phyloP scores from a whole-genome alignment of 2,329 filamentous ascomycete genomes.

The Botrytis elliptica region DNA sequence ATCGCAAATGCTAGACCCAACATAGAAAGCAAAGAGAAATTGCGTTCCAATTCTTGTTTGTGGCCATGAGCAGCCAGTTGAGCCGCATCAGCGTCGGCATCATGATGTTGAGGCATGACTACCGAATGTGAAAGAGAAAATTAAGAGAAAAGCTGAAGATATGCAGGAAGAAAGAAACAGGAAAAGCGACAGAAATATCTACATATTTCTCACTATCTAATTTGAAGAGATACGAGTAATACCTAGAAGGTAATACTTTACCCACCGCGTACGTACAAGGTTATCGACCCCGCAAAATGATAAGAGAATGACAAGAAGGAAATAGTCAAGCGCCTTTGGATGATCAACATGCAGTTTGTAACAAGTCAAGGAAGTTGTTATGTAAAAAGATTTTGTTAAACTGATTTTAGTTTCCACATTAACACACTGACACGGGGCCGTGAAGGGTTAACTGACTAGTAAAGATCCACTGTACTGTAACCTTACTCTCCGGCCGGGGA shows the following conservation, averaged over 20 bases:
- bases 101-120: slow-evolving; percentile 7
- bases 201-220: neutral
- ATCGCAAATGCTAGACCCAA: slow-evolving; percentile 59
- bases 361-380: slow-evolving; percentile 2
- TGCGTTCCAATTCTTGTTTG: slow-evolving; percentile 51
- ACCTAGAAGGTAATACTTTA: neutral
- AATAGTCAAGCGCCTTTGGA: slow-evolving; percentile 8
- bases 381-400: slow-evolving; percentile 15
- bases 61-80: slow-evolving; percentile 54
- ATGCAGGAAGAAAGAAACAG: neutral
- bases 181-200: neutral
- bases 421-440: neutral
- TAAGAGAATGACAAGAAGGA: slow-evolving; percentile 18
- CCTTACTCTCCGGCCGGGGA: slow-evolving; percentile 9
- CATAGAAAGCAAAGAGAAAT: slow-evolving; percentile 56
- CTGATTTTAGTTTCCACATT: neutral
- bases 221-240: neutral
- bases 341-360: neutral
- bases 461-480: slow-evolving; percentile 4
- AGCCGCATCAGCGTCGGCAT: slow-evolving; percentile 34
- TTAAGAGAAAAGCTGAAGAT: neutral
- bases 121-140: neutral
- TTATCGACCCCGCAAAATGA: slow-evolving; percentile 19
- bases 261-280: slow-evolving; percentile 4
- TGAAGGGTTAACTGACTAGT: neutral